These are phyloP conservation scores for Solanum rostratum DNA, from an alignment of 257 asterid genomes.

Conservation along the genomic window DNA sequence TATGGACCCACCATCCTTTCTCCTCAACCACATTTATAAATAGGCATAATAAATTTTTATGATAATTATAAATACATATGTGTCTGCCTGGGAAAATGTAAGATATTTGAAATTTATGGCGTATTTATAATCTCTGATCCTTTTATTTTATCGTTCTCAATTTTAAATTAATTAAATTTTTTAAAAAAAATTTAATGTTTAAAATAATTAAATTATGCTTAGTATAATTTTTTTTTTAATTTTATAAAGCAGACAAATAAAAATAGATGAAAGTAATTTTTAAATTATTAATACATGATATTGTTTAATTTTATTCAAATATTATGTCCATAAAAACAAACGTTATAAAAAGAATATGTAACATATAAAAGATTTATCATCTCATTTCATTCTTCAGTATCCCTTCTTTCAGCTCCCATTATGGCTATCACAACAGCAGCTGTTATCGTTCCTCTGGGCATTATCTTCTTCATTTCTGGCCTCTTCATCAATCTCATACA, in stretches of 20 bases:
- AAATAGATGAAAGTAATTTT: no score
- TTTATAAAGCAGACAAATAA: no score
- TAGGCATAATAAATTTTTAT: background rate
- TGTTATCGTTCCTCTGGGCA: slow-evolving; percentile 65
- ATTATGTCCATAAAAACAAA: no score
- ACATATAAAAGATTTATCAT: no score
- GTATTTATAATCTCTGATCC: background rate
- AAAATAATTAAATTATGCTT: no score
- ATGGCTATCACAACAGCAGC: slow-evolving; percentile 39
- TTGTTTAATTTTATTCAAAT: no score
- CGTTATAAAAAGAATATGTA: no score
- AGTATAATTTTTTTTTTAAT: no score
- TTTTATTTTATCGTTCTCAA: no score
- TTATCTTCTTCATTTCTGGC: slow-evolving; percentile 84
- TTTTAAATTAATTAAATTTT: no score
- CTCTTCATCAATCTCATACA: slow-evolving; percentile 67
- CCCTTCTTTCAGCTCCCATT: background rate
- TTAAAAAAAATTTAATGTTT: no score
- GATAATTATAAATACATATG: background rate
- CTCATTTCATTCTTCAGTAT: background rate
- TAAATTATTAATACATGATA: no score
- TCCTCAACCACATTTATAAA: background rate
- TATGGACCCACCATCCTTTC: background rate
- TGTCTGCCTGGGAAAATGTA: background rate
- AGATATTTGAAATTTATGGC: background rate